These are phyloP conservation scores for Apium graveolens DNA, from an alignment of 129 eudicot species.

Conservation along the genomic window DNA sequence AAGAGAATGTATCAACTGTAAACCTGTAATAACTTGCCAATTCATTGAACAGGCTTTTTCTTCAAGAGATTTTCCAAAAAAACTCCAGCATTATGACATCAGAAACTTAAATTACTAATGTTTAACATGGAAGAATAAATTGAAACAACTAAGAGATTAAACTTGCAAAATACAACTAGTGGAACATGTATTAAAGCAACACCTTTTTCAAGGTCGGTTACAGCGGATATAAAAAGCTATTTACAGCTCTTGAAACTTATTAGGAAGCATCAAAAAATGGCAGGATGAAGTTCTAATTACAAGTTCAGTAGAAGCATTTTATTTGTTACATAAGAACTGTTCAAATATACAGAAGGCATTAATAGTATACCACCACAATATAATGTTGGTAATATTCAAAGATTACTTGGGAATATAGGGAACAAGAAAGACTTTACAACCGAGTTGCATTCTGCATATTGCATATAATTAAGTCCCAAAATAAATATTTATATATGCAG, in stretches of 20 bases:
- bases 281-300: background rate
- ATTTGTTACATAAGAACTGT: background rate
- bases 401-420: constrained; percentile 19
- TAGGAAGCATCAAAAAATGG: background rate
- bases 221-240: background rate
- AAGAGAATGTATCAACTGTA: background rate
- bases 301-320: background rate
- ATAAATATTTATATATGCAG: constrained; percentile 24
- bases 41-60: background rate
- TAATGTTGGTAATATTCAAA: background rate
- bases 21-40: background rate
- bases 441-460: background rate
- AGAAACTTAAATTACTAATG: background rate
- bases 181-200: background rate
- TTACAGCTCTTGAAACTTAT: background rate
- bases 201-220: no score
- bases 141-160: background rate
- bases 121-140: background rate
- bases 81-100: background rate
- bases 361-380: background rate
- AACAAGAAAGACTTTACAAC: constrained; percentile 9
- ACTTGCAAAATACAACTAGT: background rate
- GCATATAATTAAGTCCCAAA: background rate
- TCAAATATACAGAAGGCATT: background rate
- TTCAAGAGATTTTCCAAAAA: no score